Evolutionary conservation across 495 filamentous ascomycete genomes (phyloP), one percentile per base, ranked within the genome.

Genomic region (Opeltia flavorubescens): DNA sequence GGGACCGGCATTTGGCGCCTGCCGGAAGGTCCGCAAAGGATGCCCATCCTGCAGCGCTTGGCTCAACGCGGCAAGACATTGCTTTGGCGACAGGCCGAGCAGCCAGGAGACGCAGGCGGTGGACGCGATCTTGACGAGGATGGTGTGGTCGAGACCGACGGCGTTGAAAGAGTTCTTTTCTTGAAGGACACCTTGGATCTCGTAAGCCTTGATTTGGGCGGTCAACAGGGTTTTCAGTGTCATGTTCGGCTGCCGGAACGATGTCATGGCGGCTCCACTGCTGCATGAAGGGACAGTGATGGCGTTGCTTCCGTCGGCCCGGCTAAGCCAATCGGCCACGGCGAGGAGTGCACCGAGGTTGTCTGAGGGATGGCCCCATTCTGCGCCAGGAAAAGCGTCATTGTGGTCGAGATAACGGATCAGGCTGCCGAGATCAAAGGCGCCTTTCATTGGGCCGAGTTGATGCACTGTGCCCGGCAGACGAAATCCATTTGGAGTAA

Each of bases 291-390:
- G n/a, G n/a, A n/a, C n/a, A n/a, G n/a, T n/a, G 8, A 33, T 42
- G 1, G 41, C 43, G 15, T 47, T 47, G 15, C 27, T 43, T 24
- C 27, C 38, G 13, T 53, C 42, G 27, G 48, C 46, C 2, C 67
- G 56, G 36, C 54, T 48, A 11, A 66, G 49, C 58, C 58, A 62
- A 49, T 70, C 66, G 35, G 57, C 53, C 1, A 64, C 56, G 0
- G 65, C 48, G 1, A 70, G 41, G 26, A 74, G 64, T 18, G 68
- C 66, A 6, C 55, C 64, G 15, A 71, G 52, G 40, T 66, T 72
- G 50, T 71, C 67, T 62, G 64, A 66, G 13, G 65, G 68, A 58
- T 71, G 68, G 12, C 66, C 65, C 66, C 66, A 70, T 57, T 71
- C 68, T 20, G 53, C 58, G 2, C 66, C 68, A 5, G 49, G 44